Evolutionary conservation across 2,329 filamentous ascomycete genomes (phyloP), one percentile per base, ranked within the genome.

Genomic region (Xylariaceae sp.): DNA sequence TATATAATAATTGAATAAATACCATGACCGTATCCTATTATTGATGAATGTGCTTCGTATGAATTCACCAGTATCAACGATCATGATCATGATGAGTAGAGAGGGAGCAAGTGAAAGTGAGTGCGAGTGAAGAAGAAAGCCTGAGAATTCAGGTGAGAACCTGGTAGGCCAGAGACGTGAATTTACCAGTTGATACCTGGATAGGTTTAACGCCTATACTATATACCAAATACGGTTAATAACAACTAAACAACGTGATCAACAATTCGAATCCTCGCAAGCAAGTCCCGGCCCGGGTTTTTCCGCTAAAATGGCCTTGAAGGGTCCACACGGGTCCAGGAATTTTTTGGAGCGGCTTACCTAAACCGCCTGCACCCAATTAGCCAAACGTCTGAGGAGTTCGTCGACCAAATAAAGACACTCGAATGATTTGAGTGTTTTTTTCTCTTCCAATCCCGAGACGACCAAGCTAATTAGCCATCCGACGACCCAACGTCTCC

Each of bases 401-500:
- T 54, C 52, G 51, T 53, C 30, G 55, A 51, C 37, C 55, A 45
- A 45, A 45, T 53, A 53, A 45, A 45, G 45, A 34, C 55, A 45
- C 55, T 60, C 52, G 15, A 58, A 56, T 61, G 39, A 34, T 73
- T 76, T 77, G 77, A 79, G 76, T 76, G 69, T 66, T 76, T 78
- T 78, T 78, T 78, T 77, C 76, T 71, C 71, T 8, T 47, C 11
- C 34, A 34, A 56, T 62, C 56, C 56, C 55, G 61, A 61, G 61
- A 63, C 61, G 53, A 63, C 73, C 18, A 47, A 39, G 44, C 51
- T 70, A 71, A 69, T 51, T 35, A 72, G 51, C 56, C 60, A 57
- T 57, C 56, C 62, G 62, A 65, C 67, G 64, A 68, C 64, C 23
- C 18, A 39, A 18, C 18, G 10, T 51, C 47, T 34, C 39, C 49